Evolutionary conservation across 495 filamentous ascomycete species (phyloP).

Genomic region (Wilcoxina mikolae): DNA sequence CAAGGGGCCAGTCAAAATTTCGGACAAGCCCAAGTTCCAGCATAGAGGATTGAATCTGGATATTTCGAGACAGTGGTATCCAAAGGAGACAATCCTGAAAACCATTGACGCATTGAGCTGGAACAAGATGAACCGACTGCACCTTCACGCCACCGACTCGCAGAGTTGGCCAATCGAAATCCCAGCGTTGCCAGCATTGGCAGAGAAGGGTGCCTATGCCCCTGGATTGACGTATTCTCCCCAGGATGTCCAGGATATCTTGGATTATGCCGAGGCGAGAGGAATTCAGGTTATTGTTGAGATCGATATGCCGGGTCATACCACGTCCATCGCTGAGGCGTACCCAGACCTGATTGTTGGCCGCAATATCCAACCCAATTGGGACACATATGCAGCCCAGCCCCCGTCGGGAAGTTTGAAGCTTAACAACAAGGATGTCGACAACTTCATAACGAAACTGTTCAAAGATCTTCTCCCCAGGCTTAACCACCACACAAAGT

Average conservation of each 20-base stretch:
- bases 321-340: slow-evolving; percentile 43
- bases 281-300: slow-evolving; percentile 63
- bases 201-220: slow-evolving; percentile 53
- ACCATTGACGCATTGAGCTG: slow-evolving; percentile 56
- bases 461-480: slow-evolving; percentile 60
- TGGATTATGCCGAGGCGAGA: slow-evolving; percentile 48
- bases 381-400: slow-evolving; percentile 51
- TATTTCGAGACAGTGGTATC: slow-evolving; percentile 50
- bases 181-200: slow-evolving; percentile 52
- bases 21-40: slow-evolving; percentile 48
- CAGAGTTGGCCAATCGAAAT: slow-evolving; percentile 76
- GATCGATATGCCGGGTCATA: slow-evolving; percentile 73
- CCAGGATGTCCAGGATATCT: slow-evolving; percentile 44
- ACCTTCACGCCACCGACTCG: slow-evolving; percentile 65
- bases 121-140: slow-evolving; percentile 68
- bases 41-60: slow-evolving; percentile 68
- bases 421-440: slow-evolving; percentile 51
- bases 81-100: slow-evolving; percentile 45
- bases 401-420: slow-evolving; percentile 64
- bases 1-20: slow-evolving; percentile 47
- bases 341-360: slow-evolving; percentile 63
- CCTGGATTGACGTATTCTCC: slow-evolving; percentile 48
- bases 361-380: slow-evolving; percentile 49
- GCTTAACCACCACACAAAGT: slow-evolving; percentile 46
- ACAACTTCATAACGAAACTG: slow-evolving; percentile 51